These are phyloP conservation scores for Tolypocladium tundrense DNA, from an alignment of 2,329 filamentous ascomycete species.

Conservation along the genomic window DNA sequence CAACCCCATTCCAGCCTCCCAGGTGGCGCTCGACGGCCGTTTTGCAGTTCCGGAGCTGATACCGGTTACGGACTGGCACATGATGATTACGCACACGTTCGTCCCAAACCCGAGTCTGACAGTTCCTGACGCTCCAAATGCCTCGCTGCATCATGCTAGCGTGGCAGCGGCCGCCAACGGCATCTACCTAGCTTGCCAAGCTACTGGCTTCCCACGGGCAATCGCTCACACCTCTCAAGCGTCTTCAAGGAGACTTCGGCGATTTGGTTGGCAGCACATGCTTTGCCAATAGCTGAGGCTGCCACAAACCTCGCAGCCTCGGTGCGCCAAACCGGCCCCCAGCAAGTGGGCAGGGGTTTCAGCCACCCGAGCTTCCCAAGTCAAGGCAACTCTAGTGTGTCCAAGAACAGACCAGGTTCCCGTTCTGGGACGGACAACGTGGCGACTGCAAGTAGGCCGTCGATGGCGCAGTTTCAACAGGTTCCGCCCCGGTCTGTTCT, in stretches of 20 bases:
- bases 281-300: neutral
- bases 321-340: neutral
- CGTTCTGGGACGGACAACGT: neutral
- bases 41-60: neutral
- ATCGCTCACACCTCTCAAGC: neutral
- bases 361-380: neutral
- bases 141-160: neutral
- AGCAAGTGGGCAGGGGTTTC: neutral
- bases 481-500: neutral
- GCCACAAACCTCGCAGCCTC: neutral
- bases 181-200: neutral
- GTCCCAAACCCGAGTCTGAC: neutral
- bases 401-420: neutral
- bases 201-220: neutral
- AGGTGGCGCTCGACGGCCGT: neutral
- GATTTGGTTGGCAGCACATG: neutral
- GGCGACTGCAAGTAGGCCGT: neutral
- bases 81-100: neutral
- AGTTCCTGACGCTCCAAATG: neutral
- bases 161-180: neutral
- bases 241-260: neutral
- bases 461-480: neutral
- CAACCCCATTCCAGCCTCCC: neutral
- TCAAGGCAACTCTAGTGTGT: neutral
- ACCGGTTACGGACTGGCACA: neutral